Conservation (phyloP, 371 early-diverging fungal genomes). For the Rhizomucor miehei region DNA sequence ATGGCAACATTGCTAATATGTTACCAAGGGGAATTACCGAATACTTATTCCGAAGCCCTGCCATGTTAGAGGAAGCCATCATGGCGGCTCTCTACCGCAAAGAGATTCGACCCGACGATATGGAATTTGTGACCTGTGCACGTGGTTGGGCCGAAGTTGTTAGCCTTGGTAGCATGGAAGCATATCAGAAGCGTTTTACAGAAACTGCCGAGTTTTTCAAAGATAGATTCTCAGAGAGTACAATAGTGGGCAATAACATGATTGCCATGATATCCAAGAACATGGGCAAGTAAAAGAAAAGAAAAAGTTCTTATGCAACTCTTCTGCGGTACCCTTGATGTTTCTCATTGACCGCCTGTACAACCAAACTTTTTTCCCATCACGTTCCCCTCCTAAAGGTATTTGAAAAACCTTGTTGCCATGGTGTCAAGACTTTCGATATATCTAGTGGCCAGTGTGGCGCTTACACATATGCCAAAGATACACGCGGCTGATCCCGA, state of each 20-base stretch:
- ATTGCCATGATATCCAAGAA: constrained; percentile 61
- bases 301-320: not conserved
- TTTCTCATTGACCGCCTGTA: no score
- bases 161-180: constrained; percentile 76
- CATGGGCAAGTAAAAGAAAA: constrained; percentile 12
- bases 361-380: no score
- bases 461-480: no score
- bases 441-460: no score
- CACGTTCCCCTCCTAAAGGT: no score
- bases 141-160: constrained; percentile 93
- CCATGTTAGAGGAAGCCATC: constrained; percentile 80
- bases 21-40: constrained; percentile 81
- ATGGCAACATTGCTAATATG: constrained; percentile 2
- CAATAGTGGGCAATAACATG: constrained; percentile 68
- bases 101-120: constrained; percentile 86
- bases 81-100: constrained; percentile 77
- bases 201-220: constrained; percentile 78
- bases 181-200: constrained; percentile 82
- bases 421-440: no score
- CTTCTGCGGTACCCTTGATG: not conserved
- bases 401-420: no score
- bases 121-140: constrained; percentile 88
- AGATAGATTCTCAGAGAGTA: constrained; percentile 72
- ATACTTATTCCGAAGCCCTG: constrained; percentile 77
- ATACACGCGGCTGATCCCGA: no score